These are phyloP conservation scores for Stereocaulon alpinum DNA, from an alignment of 495 filamentous ascomycete genomes.

Conservation along the genomic window DNA sequence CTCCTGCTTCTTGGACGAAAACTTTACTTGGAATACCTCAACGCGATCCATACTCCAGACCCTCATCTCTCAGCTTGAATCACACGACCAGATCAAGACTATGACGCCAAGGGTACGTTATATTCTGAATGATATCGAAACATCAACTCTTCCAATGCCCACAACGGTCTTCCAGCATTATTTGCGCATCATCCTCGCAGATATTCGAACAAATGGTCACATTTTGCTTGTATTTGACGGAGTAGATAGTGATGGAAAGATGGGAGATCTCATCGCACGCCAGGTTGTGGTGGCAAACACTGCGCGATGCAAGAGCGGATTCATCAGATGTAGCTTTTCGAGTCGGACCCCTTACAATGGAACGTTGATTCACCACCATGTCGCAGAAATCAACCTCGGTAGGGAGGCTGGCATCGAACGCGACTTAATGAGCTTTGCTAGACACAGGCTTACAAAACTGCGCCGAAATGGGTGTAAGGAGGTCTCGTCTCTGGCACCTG, in stretches of 20 bases:
- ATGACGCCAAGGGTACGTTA: not conserved
- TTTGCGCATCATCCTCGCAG: not conserved
- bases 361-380: not conserved
- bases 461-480: not conserved
- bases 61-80: not conserved
- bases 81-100: not conserved
- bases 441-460: not conserved
- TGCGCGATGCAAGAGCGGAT: not conserved
- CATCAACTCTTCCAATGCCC: not conserved
- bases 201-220: not conserved
- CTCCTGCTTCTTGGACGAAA: not conserved
- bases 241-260: not conserved
- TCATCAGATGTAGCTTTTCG: constrained; percentile 4
- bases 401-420: not conserved
- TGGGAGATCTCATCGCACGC: not conserved
- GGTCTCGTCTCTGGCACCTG: not conserved
- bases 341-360: not conserved
- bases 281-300: not conserved
- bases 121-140: not conserved
- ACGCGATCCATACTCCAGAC: not conserved
- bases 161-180: not conserved
- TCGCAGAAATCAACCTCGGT: not conserved
- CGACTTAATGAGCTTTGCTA: not conserved
- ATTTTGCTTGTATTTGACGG: not conserved
- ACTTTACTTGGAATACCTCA: not conserved